Evolutionary conservation across 2,329 filamentous ascomycete genomes (phyloP).

Genomic region (Rhytidhysteron rufulum): DNA sequence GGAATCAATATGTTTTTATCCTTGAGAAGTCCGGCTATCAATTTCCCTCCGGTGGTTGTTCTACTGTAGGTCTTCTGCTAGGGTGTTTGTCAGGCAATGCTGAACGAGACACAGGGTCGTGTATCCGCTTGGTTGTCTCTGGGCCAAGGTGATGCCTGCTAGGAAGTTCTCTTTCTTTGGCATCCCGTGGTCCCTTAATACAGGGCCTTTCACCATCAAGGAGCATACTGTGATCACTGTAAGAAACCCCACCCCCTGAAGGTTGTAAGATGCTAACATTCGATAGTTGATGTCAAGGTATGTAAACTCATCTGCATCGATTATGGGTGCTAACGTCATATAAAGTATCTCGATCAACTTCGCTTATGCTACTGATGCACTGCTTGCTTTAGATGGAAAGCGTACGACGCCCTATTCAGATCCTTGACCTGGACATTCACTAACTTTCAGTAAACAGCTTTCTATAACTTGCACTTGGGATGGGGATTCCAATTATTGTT

Average conservation of each 20-base stretch:
- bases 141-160: conserved; percentile 55
- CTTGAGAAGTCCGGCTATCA: conserved; percentile 59
- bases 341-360: conserved; percentile 24
- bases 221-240: conserved; percentile 61
- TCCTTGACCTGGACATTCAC: not conserved
- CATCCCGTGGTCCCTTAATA: conserved; percentile 56
- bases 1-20: conserved; percentile 60
- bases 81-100: no score
- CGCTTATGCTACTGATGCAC: conserved; percentile 71
- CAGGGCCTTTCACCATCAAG: conserved; percentile 67
- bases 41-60: conserved; percentile 58
- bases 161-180: conserved; percentile 52
- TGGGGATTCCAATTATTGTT: conserved; percentile 63
- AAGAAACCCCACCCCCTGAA: not conserved
- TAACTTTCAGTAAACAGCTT: conserved; percentile 59
- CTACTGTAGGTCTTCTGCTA: no score
- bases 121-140: conserved; percentile 60
- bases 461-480: conserved; percentile 68
- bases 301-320: conserved; percentile 15
- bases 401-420: not conserved
- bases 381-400: conserved; percentile 52
- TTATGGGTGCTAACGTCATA: no score
- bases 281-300: conserved; percentile 53
- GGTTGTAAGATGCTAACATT: no score
- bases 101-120: no score